These are phyloP conservation scores for Mangifera indica DNA, from an alignment of 345 rosid species.

Conservation along the genomic window DNA sequence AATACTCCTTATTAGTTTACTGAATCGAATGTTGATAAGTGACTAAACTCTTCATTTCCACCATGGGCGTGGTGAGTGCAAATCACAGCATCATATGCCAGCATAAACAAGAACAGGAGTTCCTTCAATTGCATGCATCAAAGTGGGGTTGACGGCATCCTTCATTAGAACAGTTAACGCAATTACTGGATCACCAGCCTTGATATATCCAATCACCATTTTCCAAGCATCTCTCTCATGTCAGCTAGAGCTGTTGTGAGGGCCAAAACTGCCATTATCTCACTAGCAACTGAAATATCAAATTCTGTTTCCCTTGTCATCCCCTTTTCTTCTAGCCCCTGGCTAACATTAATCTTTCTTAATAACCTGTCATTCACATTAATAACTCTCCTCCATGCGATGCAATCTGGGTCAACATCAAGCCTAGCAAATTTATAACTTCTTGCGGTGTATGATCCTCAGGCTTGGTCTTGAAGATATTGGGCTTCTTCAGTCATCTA, in stretches of 20 bases:
- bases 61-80: slow-evolving; percentile 97
- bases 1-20: background rate
- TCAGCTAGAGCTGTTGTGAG: slow-evolving; percentile 89
- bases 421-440: slow-evolving; percentile 78
- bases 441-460: slow-evolving; percentile 87
- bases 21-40: background rate
- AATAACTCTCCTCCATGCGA: slow-evolving; percentile 99
- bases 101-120: slow-evolving; percentile 97
- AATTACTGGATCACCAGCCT: slow-evolving; percentile 87
- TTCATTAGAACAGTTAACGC: slow-evolving; percentile 96
- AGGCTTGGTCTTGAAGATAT: slow-evolving; percentile 71
- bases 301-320: slow-evolving; percentile 96
- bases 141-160: slow-evolving; percentile 91
- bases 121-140: slow-evolving; percentile 99
- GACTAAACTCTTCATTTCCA: slow-evolving; percentile 92
- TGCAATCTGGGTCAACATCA: slow-evolving; percentile 77
- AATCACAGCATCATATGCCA: slow-evolving; percentile 88
- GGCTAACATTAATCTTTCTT: slow-evolving; percentile 85
- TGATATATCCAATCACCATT: slow-evolving; percentile 94
- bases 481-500: slow-evolving; percentile 80
- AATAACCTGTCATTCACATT: slow-evolving; percentile 93
- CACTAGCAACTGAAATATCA: slow-evolving; percentile 97
- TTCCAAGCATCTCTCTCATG: slow-evolving; percentile 98
- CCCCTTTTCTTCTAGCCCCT: slow-evolving; percentile 96
- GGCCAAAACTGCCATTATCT: slow-evolving; percentile 99